A percentile compares a stretch with the other conserved stretches of the same genome.
These are phyloP conservation scores for Pichia phayaonensis DNA, from an alignment of 805 yeast genomes.

Conservation along the genomic window DNA sequence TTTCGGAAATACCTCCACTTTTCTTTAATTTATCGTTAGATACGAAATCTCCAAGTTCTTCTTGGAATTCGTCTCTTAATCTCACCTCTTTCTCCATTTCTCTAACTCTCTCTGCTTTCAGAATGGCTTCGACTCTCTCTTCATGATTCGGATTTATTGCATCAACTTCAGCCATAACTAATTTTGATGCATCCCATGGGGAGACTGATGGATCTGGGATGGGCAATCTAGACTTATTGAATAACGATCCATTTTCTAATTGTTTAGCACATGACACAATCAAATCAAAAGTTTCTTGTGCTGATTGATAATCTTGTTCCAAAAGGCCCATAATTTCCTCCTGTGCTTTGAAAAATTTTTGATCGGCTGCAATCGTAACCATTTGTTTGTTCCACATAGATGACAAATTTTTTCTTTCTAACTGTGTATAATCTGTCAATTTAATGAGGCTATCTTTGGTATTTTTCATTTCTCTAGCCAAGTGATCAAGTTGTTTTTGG, in stretches of 20 bases:
- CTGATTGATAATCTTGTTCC: conserved; percentile 71
- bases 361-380: conserved; percentile 87
- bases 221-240: conserved; percentile 29
- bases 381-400: conserved; percentile 87
- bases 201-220: conserved; percentile 51
- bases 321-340: conserved; percentile 78
- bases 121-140: conserved; percentile 78
- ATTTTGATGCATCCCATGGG: conserved; percentile 57
- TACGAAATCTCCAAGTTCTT: conserved; percentile 80
- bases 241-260: conserved; percentile 54
- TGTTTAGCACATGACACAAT: conserved; percentile 79
- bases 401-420: conserved; percentile 82
- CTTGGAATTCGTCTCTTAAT: conserved; percentile 61
- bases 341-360: conserved; percentile 83
- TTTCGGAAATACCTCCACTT: conserved; percentile 81
- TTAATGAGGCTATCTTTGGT: conserved; percentile 46
- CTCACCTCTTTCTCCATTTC: conserved; percentile 58
- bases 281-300: conserved; percentile 71
- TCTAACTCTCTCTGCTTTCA: conserved; percentile 75
- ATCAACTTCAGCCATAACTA: conserved; percentile 71
- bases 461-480: conserved; percentile 53
- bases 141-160: conserved; percentile 81
- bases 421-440: conserved; percentile 53
- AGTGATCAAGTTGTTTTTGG: conserved; percentile 59
- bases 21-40: conserved; percentile 67